Evolutionary conservation across 2,329 filamentous ascomycete species (phyloP).

Genomic region (Xylariaceae sp.): DNA sequence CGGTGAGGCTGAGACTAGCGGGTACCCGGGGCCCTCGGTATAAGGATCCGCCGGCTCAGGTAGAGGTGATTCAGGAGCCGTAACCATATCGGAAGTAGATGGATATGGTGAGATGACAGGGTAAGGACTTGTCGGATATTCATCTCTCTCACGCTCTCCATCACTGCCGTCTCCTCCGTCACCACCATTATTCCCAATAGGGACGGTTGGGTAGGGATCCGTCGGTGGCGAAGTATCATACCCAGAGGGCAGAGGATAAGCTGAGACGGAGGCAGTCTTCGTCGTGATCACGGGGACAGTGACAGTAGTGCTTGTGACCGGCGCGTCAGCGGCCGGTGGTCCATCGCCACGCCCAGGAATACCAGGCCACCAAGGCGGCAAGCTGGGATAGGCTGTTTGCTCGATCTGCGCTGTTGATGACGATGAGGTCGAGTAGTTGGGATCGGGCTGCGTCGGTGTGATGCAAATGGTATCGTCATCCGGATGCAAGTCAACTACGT

Average conservation of each 20-base stretch:
- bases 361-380: no score
- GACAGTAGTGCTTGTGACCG: no score
- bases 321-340: no score
- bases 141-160: conserved; percentile 1
- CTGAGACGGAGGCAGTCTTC: not conserved
- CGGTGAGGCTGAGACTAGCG: no score
- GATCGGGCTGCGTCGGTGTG: conserved; percentile 17
- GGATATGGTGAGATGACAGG: not conserved
- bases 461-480: conserved; percentile 25
- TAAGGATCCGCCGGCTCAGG: no score
- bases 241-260: not conserved
- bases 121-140: not conserved
- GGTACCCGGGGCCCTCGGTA: no score
- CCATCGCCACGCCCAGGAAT: no score
- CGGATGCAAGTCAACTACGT: conserved; percentile 20
- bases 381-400: not conserved
- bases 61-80: not conserved
- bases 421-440: no score
- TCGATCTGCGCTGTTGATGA: no score
- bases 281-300: no score
- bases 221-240: not conserved
- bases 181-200: conserved; percentile 1
- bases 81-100: not conserved
- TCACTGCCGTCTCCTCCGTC: conserved; percentile 5
- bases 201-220: not conserved